A percentile compares a stretch with the other conserved stretches of the same genome.
Conservation (phyloP, 306 rosid species). For the Inga leiocalycina region DNA sequence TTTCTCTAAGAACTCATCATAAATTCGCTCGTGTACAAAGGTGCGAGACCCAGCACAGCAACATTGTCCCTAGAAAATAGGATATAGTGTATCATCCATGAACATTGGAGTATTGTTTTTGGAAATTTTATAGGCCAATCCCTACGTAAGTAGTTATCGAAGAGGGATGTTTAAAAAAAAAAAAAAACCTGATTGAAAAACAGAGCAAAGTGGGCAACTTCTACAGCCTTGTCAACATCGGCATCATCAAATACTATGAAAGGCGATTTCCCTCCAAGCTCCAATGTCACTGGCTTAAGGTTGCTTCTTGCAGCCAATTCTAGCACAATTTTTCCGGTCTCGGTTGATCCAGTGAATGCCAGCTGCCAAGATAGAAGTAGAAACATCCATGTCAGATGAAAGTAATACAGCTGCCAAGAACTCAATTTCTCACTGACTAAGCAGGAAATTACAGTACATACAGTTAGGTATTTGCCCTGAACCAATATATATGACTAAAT, state of each 20-base stretch:
- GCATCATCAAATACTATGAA: conserved; percentile 87
- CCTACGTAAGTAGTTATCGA: background rate
- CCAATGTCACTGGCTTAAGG: conserved; percentile 86
- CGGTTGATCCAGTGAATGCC: conserved; percentile 93
- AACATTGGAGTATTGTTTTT: background rate
- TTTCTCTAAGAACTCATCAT: conserved; percentile 91
- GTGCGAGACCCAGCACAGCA: conserved; percentile 98
- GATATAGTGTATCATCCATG: background rate
- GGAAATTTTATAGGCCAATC: background rate
- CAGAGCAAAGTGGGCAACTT: conserved; percentile 86
- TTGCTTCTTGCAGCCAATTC: conserved; percentile 88
- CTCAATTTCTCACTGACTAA: background rate
- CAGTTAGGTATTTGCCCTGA: too few species aligned
- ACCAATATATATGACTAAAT: background rate
- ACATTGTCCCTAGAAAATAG: conserved; percentile 79
- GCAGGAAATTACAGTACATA: too few species aligned
- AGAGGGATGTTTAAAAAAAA: conserved; percentile 5
- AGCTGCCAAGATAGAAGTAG: conserved; percentile 50
- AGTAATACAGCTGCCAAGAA: background rate
- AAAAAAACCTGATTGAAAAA: conserved; percentile 83
- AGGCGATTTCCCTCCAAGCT: conserved; percentile 98
- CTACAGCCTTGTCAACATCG: conserved; percentile 81
- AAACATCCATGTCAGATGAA: conserved; percentile 10
- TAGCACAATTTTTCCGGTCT: conserved; percentile 68
- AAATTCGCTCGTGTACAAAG: conserved; percentile 79